phyloP scores from a whole-genome alignment of 169 alveolate genomes.

The Plasmodium berghei region DNA sequence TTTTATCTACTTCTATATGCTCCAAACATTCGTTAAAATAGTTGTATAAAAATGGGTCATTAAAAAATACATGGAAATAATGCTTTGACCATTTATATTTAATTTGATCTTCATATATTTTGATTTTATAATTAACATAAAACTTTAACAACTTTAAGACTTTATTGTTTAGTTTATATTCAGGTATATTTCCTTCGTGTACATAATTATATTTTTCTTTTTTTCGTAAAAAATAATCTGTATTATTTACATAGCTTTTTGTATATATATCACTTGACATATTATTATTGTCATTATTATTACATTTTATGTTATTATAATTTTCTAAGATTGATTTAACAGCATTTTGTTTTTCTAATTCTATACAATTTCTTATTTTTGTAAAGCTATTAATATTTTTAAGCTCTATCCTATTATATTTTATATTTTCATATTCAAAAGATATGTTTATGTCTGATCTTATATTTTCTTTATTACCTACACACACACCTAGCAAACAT shows the following conservation, averaged over 20 bases:
- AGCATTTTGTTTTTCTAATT: conserved; percentile 46
- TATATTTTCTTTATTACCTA: conserved; percentile 83
- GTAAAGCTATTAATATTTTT: conserved; percentile 84
- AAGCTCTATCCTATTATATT: conserved; percentile 78
- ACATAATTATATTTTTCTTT: conserved; percentile 66
- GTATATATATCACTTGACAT: conserved; percentile 22
- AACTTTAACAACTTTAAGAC: conserved; percentile 49
- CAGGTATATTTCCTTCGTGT: conserved; percentile 66
- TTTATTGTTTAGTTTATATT: conserved; percentile 29
- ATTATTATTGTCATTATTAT: background rate
- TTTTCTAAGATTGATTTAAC: conserved; percentile 15
- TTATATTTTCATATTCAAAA: conserved; percentile 66
- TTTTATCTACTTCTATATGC: background rate
- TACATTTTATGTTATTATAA: background rate
- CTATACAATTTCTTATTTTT: conserved; percentile 73
- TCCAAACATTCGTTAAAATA: conserved; percentile 67
- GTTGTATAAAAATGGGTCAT: conserved; percentile 73
- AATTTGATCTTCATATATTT: conserved; percentile 71
- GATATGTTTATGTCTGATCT: conserved; percentile 85
- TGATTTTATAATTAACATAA: conserved; percentile 75
- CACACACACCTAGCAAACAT: conserved; percentile 81
- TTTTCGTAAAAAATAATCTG: conserved; percentile 47
- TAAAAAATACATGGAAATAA: conserved; percentile 63
- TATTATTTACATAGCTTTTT: conserved; percentile 67
- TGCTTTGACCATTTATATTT: conserved; percentile 73